Percentiles rank a stretch among this genome's conserved stretches.
Conservation (phyloP, 2,329 filamentous ascomycete genomes). For the Hawksworthiomyces lignivorus region DNA sequence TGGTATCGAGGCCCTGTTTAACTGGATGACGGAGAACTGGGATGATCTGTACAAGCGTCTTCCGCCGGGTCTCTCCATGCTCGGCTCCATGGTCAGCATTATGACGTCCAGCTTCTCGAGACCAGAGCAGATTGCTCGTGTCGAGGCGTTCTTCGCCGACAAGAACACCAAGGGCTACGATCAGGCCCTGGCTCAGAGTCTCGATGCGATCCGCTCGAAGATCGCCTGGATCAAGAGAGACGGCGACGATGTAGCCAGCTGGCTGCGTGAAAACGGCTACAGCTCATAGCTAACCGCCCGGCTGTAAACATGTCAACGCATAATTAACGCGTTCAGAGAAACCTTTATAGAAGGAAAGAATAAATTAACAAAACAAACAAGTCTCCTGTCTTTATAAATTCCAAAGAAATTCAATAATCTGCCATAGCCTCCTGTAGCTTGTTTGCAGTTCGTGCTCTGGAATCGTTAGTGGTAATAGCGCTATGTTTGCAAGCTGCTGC, state of each 20-base stretch:
- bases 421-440: no score
- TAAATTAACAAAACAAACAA: conserved; percentile 8
- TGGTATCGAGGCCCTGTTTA: conserved; percentile 74
- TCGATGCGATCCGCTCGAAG: conserved; percentile 80
- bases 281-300: conserved; percentile 5
- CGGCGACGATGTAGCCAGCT: conserved; percentile 55
- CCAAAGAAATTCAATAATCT: no score
- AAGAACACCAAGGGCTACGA: conserved; percentile 84
- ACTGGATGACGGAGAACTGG: conserved; percentile 84
- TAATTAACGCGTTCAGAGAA: no score
- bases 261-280: conserved; percentile 29
- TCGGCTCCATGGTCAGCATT: conserved; percentile 76
- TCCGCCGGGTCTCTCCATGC: conserved; percentile 78
- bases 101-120: conserved; percentile 75
- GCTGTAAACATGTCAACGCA: no score
- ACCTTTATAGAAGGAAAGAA: conserved; percentile 1
- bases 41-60: conserved; percentile 72
- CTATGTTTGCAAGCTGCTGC: no score
- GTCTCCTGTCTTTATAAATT: no score
- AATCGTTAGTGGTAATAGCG: no score
- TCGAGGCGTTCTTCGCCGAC: conserved; percentile 72
- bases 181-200: conserved; percentile 79
- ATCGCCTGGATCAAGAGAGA: conserved; percentile 73
- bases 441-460: no score
- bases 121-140: conserved; percentile 63